Percentiles rank a stretch among this genome's conserved stretches.
phyloP scores from a whole-genome alignment of 2,329 filamentous ascomycete genomes.

The Penicillium verrucosum region DNA sequence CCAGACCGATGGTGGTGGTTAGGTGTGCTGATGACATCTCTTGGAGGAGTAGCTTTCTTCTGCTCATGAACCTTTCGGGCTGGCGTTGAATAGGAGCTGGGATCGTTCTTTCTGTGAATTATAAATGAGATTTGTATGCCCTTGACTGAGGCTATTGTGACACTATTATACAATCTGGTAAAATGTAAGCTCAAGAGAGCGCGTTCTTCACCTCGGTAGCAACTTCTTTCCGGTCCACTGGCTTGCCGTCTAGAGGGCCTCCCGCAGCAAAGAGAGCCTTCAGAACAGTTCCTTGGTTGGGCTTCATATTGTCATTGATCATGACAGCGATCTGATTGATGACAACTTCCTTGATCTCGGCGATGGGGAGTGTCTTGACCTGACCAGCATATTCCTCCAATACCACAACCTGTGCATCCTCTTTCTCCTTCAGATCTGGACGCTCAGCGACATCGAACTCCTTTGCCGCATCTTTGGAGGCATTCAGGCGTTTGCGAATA shows the following conservation, averaged over 20 bases:
- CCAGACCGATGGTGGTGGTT: constrained; percentile 49
- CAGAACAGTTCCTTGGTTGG: constrained; percentile 39
- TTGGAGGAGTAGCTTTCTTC: constrained; percentile 42
- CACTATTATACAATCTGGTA: constrained; percentile 20
- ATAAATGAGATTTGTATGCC: constrained; percentile 2
- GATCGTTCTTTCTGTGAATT: constrained; percentile 4
- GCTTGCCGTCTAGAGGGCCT: constrained; percentile 45
- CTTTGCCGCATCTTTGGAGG: constrained; percentile 38
- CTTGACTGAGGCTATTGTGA: constrained; percentile 17
- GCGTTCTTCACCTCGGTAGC: constrained; percentile 40
- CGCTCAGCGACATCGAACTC: constrained; percentile 43
- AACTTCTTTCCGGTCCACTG: constrained; percentile 42
- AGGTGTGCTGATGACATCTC: constrained; percentile 46
- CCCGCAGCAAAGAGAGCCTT: constrained; percentile 43
- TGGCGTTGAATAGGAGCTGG: neutral
- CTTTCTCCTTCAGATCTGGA: constrained; percentile 45
- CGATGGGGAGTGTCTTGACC: constrained; percentile 41
- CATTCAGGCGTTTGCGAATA: constrained; percentile 44
- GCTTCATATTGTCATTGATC: constrained; percentile 35
- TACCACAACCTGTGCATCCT: constrained; percentile 44
- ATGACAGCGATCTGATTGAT: constrained; percentile 35
- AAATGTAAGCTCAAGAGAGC: constrained; percentile 23
- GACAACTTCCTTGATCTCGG: constrained; percentile 42
- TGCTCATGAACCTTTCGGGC: constrained; percentile 24
- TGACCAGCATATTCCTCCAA: constrained; percentile 46